Conservation (phyloP, 257 asterid genomes). For the Penstemon eatonii region DNA sequence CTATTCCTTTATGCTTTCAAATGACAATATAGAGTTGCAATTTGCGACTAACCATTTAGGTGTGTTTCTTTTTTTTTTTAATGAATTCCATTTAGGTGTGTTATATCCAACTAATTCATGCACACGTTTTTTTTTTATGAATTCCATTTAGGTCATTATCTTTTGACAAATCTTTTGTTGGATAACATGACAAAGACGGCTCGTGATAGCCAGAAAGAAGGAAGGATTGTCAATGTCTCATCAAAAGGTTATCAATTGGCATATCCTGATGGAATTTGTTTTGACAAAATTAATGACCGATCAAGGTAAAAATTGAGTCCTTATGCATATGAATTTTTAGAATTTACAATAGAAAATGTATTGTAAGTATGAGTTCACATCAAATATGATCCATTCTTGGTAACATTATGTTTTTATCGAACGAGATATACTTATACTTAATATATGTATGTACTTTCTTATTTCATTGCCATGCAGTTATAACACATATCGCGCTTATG, state of each 20-base stretch:
- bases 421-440: neutral
- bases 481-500: conserved; percentile 37
- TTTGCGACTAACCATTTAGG: conserved; percentile 83
- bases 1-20: conserved; percentile 55
- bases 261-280: conserved; percentile 43
- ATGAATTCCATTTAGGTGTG: conserved; percentile 42
- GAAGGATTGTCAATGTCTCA: conserved; percentile 59
- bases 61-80: conserved; percentile 9
- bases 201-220: conserved; percentile 45
- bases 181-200: conserved; percentile 59
- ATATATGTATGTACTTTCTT: neutral
- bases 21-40: conserved; percentile 71
- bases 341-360: too few relatives aligned
- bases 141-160: conserved; percentile 40
- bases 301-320: conserved; percentile 32
- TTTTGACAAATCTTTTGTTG: conserved; percentile 51
- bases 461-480: conserved; percentile 11
- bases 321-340: neutral
- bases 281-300: conserved; percentile 50
- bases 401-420: neutral
- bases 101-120: neutral
- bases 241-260: conserved; percentile 43
- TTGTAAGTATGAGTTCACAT: too few relatives aligned
- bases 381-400: neutral
- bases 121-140: neutral